Evolutionary conservation across 2,329 filamentous ascomycete species (phyloP).

Genomic region (Cadophora gregata): DNA sequence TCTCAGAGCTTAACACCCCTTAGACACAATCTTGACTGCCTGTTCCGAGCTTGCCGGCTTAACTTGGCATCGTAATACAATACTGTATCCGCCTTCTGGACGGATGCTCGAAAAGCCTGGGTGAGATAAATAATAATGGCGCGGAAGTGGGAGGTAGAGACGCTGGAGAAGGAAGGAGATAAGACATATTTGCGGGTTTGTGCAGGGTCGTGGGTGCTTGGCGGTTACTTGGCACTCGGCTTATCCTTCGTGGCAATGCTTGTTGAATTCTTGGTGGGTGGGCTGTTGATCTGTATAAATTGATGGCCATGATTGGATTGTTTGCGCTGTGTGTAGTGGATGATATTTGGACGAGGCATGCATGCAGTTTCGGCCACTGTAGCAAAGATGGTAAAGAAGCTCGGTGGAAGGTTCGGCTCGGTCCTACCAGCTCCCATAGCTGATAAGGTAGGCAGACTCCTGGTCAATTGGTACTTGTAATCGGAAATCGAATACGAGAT

Average conservation of each 20-base stretch:
- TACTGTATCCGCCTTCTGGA: neutral
- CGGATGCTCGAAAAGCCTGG: neutral
- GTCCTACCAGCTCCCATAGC: neutral
- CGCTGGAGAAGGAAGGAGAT: slow-evolving; percentile 4
- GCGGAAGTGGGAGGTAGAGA: neutral
- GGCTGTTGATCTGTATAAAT: neutral
- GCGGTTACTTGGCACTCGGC: slow-evolving; percentile 5
- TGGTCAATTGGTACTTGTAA: neutral
- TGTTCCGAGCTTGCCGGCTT: neutral
- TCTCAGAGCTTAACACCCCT: neutral
- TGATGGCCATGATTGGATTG: neutral
- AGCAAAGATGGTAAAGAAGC: neutral
- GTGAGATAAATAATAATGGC: neutral
- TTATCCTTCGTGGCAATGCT: neutral
- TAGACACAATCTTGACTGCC: neutral
- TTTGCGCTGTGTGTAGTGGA: too few relatives aligned
- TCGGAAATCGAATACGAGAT: neutral
- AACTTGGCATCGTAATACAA: neutral
- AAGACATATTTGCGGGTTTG: neutral
- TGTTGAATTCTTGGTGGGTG: neutral
- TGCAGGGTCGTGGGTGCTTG: neutral
- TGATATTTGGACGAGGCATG: neutral
- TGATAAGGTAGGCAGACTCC: neutral
- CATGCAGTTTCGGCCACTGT: neutral
- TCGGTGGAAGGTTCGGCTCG: neutral